phyloP scores from a whole-genome alignment of 2,329 filamentous ascomycete species.

The Periconia macrospinosa region DNA sequence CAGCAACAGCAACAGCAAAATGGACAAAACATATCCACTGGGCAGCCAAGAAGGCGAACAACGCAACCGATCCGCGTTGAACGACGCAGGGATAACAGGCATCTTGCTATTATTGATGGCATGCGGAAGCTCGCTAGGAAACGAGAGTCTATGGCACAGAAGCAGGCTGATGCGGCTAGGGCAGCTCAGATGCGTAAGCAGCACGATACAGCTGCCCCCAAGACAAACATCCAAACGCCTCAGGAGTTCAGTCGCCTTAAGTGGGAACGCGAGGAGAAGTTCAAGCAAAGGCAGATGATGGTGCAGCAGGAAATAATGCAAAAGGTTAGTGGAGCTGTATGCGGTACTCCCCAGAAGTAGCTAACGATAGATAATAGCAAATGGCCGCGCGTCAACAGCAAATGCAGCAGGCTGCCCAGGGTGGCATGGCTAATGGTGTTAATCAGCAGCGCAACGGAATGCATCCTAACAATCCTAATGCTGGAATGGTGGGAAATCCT shows the following conservation, averaged over 20 bases:
- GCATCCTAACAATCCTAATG: conserved; percentile 36
- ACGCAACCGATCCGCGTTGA: conserved; percentile 81
- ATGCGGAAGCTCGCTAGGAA: conserved; percentile 97
- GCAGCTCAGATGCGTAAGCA: conserved; percentile 81
- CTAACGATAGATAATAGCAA: conserved; percentile 31
- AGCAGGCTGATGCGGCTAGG: conserved; percentile 74
- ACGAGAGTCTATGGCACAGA: conserved; percentile 80
- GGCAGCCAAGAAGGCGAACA: conserved; percentile 66
- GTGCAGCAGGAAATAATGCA: conserved; percentile 58
- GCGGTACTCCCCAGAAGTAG: neutral
- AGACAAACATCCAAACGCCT: conserved; percentile 70
- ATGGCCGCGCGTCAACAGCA: conserved; percentile 39
- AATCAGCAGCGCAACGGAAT: conserved; percentile 47
- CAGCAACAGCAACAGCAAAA: conserved; percentile 57
- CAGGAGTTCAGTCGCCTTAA: conserved; percentile 89
- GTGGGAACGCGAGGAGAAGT: conserved; percentile 78
- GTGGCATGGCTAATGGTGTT: conserved; percentile 39
- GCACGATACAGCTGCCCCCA: conserved; percentile 67
- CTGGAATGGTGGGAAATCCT: conserved; percentile 33
- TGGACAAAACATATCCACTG: conserved; percentile 53
- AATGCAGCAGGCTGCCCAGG: conserved; percentile 39
- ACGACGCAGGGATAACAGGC: conserved; percentile 80
- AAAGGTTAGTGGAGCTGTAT: conserved; percentile 45
- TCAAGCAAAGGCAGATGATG: conserved; percentile 54
- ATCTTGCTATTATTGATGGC: conserved; percentile 85